Base-by-base conservation (phyloP, 345 rosid genomes). In the Kandelia obovata region DNA sequence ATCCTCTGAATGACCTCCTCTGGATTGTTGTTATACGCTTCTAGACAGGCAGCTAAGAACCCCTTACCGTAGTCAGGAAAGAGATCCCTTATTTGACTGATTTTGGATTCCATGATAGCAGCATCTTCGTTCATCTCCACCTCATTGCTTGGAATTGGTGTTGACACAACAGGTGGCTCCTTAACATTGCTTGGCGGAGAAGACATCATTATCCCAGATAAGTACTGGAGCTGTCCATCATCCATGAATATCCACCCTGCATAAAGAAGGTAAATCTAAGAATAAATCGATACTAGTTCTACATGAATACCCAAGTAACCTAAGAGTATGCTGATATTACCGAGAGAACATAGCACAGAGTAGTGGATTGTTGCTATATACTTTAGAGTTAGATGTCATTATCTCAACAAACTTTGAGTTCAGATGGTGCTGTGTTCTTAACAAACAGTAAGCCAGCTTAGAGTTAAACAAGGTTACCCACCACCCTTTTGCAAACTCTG, bases 1-100 rank as follows among this genome's bases (percentile, higher is more conserved):
- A 92, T 95, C 76, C 96, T 83, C 78, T 95, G 97, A 68, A 92
- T 95, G 55, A 95, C 97, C 78, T 92, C 96, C 77, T 95, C 97
- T 34, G 95, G 87, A 79, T 92, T 92, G 67, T 85, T 88, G 81
- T 88, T 91, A 83, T 92, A 92, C 28, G 81, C 96, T 83, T 92
- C 93, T 26, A 95, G 96, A 75, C 99, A 95, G 53, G 92, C 89
- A 69, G 86, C 81, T 61, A 95, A 58, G 82, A 80, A 95, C 10
- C 96, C 96, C 58, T 86, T 82, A 62, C 96, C 97, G 77, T 83
- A 88, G 64, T 89, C 96, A 56, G 99, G 93, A 78, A 94, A 94
- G 47, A 92, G 85, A 77, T 94, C 97, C 80, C 85, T 94, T 75
- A 94, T 81, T 78, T 89, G 97, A 79, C 92, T 92, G 73, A 94